Evolutionary conservation across 2,329 filamentous ascomycete species (phyloP).

Genomic region (Rosellinia necatrix): DNA sequence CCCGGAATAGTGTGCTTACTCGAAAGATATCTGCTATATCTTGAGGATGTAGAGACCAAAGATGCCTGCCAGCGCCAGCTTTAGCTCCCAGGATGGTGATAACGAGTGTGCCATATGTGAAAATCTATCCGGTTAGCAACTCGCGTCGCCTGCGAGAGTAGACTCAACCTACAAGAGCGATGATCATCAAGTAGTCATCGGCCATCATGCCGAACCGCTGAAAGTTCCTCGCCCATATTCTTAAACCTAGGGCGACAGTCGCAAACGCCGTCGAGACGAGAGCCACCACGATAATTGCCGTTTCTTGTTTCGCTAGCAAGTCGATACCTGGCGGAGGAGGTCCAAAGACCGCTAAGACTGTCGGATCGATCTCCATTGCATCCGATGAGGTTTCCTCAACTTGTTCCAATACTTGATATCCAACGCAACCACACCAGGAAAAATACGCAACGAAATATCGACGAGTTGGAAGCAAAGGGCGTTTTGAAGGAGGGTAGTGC

Average conservation of each 20-base stretch:
- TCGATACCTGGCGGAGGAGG: conserved; percentile 28
- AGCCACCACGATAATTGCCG: conserved; percentile 31
- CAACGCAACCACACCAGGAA: conserved; percentile 7
- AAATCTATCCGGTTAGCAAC: conserved; percentile 19
- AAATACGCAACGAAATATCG: conserved; percentile 13
- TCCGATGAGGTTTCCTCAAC: not conserved
- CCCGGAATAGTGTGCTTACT: conserved; percentile 19
- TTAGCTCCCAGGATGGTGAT: conserved; percentile 31
- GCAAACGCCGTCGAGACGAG: conserved; percentile 29
- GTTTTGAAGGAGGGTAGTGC: conserved; percentile 6
- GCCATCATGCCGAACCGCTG: conserved; percentile 33
- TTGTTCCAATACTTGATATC: not conserved
- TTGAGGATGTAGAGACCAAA: conserved; percentile 28
- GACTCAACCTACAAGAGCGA: conserved; percentile 30
- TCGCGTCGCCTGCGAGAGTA: not conserved
- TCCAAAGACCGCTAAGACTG: conserved; percentile 24
- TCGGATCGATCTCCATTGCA: conserved; percentile 30
- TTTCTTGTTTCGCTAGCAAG: conserved; percentile 23
- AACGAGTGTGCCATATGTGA: conserved; percentile 29
- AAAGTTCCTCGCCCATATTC: conserved; percentile 31
- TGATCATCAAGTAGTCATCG: conserved; percentile 34
- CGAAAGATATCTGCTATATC: conserved; percentile 28
- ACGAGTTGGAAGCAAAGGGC: conserved; percentile 5
- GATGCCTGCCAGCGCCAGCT: conserved; percentile 31
- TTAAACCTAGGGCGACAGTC: conserved; percentile 27